Percentiles rank a stretch among this genome's conserved stretches.
Evolutionary conservation across 345 rosid species (phyloP).

Genomic region (Mangifera indica): DNA sequence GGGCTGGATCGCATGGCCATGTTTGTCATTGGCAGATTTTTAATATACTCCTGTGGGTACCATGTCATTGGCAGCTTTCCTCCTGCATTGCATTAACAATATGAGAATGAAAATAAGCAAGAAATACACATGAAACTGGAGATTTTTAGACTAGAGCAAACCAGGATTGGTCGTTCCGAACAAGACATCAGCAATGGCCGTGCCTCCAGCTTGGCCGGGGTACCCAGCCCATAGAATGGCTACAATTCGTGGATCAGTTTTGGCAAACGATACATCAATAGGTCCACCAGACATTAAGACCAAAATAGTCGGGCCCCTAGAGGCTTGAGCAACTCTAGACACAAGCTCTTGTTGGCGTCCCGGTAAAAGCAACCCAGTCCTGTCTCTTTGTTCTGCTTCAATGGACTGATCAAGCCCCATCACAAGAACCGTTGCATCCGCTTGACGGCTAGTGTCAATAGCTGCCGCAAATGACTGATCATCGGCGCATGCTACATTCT

Average conservation of each 20-base stretch:
- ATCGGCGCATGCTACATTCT: slow-evolving; percentile 52
- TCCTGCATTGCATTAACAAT: slow-evolving; percentile 27
- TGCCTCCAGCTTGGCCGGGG: slow-evolving; percentile 90
- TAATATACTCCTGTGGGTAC: slow-evolving; percentile 73
- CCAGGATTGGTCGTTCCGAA: slow-evolving; percentile 78
- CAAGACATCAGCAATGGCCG: slow-evolving; percentile 77
- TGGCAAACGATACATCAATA: slow-evolving; percentile 66
- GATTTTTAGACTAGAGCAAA: background rate
- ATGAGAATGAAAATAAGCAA: background rate
- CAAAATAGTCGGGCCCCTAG: slow-evolving; percentile 60
- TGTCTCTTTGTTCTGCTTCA: slow-evolving; percentile 76
- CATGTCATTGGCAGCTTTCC: slow-evolving; percentile 92
- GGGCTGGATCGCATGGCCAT: slow-evolving; percentile 75
- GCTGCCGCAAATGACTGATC: slow-evolving; percentile 55
- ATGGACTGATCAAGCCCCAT: slow-evolving; percentile 92
- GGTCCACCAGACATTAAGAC: slow-evolving; percentile 93
- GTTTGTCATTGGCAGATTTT: slow-evolving; percentile 75
- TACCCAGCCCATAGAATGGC: slow-evolving; percentile 94
- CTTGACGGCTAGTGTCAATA: slow-evolving; percentile 44
- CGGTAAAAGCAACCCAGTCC: slow-evolving; percentile 64
- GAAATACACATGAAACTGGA: background rate
- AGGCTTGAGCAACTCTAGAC: slow-evolving; percentile 48
- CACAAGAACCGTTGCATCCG: slow-evolving; percentile 70
- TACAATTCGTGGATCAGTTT: slow-evolving; percentile 41
- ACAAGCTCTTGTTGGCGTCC: slow-evolving; percentile 79